Base-by-base conservation (phyloP, 2,329 filamentous ascomycete species). In the Myriosclerotinia curreyana region DNA sequence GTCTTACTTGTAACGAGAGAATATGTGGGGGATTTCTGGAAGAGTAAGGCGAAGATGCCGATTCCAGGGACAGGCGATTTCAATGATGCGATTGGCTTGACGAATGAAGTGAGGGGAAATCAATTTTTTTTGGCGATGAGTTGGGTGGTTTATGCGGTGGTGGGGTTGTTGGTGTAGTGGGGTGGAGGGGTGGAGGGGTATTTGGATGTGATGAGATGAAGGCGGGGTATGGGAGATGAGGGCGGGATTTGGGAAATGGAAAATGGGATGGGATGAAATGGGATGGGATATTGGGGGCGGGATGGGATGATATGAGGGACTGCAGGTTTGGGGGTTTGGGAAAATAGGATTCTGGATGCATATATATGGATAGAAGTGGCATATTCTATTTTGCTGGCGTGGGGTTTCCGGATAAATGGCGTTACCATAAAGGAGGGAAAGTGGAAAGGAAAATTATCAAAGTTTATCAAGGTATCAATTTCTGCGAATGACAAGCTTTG, bases 1-100 rank as follows among this genome's bases (percentile, higher is more conserved):
- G n/a, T 46, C 1, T 17, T 62, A 1, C n/a, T 62, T 0, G 31
- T 20, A 1, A 46, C 50, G 31, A 28, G 60, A 11, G 31, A 62
- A 48, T 62, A 62, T 11, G 60, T 62, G 4, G 60, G 60, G 11
- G 50, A 40, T 46, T 62, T 62, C 17, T 62, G 60, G 60, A 62
- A 56, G 40, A 2, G 38, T 6, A 62, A 62, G 15, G 11, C 50
- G 9, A 62, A 62, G 31, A 2, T 56, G 28, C 60, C 60, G 8
- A 36, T 62, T 25, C 60, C 60, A 0, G 60, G 60, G 14, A 48
- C 49, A 1, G 60, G 60, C 0, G 31, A 62, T 31, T 55, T 55
- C 11, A 55, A 62, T 28, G 60, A 62, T 40, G 50, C 60, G 31
- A 55, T 62, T 34, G 60, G 60, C 7, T 62, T 62, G 50, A 62